These are phyloP conservation scores for Blakeslea trispora DNA, from an alignment of 371 early-diverging fungal species.

Conservation along the genomic window DNA sequence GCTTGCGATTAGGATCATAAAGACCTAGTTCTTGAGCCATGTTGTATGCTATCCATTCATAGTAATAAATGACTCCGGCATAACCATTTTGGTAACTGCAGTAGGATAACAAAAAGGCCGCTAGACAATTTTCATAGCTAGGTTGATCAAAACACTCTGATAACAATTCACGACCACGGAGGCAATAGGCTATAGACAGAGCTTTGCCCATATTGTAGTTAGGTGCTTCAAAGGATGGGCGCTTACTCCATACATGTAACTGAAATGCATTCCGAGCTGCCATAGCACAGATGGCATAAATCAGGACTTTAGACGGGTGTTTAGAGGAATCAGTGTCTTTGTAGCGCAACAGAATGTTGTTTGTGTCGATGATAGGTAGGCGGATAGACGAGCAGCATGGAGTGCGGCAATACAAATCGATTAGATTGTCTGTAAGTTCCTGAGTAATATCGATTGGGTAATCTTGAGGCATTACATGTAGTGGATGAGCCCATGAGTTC, in stretches of 20 bases:
- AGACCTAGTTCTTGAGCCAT: constrained; percentile 49
- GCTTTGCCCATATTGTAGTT: constrained; percentile 51
- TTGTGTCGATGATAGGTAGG: constrained; percentile 39
- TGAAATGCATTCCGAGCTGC: constrained; percentile 52
- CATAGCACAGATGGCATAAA: constrained; percentile 52
- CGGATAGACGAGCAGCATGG: constrained; percentile 45
- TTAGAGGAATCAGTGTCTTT: constrained; percentile 20
- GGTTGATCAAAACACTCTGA: constrained; percentile 50
- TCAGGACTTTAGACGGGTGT: constrained; percentile 34
- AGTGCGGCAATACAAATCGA: constrained; percentile 45
- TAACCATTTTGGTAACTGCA: constrained; percentile 49
- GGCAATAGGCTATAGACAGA: constrained; percentile 45
- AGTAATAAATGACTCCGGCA: constrained; percentile 33
- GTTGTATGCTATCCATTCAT: constrained; percentile 48
- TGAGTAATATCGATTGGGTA: constrained; percentile 44
- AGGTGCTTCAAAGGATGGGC: constrained; percentile 30
- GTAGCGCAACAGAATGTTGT: constrained; percentile 35
- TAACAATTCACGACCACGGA: constrained; percentile 38
- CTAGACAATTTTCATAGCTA: constrained; percentile 38
- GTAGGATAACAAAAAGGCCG: constrained; percentile 45
- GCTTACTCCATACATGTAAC: constrained; percentile 48
- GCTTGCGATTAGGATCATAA: constrained; percentile 24
- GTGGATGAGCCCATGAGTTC: constrained; percentile 32
- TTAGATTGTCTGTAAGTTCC: constrained; percentile 40
- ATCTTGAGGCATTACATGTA: constrained; percentile 33